Evolutionary conservation across 257 asterid genomes (phyloP).

Genomic region (Fraxinus cuspidata): DNA sequence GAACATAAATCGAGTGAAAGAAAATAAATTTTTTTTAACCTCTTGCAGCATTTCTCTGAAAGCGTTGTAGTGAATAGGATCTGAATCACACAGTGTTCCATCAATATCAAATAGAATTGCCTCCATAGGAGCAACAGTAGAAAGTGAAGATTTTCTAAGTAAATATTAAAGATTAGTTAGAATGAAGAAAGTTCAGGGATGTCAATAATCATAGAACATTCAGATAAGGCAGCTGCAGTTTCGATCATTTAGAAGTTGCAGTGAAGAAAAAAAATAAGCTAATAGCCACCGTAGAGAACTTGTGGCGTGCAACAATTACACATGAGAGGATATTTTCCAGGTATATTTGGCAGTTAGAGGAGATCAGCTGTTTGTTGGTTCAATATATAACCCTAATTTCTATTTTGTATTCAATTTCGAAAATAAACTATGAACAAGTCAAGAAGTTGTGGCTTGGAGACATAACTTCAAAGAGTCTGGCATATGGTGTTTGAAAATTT

Average conservation of each 20-base stretch:
- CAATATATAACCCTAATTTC: background rate
- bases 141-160: slow-evolving; percentile 44
- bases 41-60: slow-evolving; percentile 89
- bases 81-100: slow-evolving; percentile 84
- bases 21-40: slow-evolving; percentile 32
- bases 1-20: background rate
- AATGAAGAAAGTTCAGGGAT: background rate
- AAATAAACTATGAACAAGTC: background rate
- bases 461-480: background rate
- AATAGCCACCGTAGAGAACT: background rate
- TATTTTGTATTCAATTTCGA: no score
- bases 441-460: background rate
- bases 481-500: no score
- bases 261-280: background rate
- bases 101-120: slow-evolving; percentile 81
- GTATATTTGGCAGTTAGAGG: background rate
- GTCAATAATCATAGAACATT: background rate
- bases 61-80: slow-evolving; percentile 78
- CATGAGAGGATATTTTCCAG: background rate
- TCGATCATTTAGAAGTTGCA: background rate
- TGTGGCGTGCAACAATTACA: background rate
- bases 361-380: background rate
- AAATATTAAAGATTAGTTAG: background rate
- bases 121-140: slow-evolving; percentile 69
- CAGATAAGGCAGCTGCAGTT: background rate